These are phyloP conservation scores for Hemisphaericaspora nanyangensis DNA, from an alignment of 805 yeast genomes.

Conservation along the genomic window DNA sequence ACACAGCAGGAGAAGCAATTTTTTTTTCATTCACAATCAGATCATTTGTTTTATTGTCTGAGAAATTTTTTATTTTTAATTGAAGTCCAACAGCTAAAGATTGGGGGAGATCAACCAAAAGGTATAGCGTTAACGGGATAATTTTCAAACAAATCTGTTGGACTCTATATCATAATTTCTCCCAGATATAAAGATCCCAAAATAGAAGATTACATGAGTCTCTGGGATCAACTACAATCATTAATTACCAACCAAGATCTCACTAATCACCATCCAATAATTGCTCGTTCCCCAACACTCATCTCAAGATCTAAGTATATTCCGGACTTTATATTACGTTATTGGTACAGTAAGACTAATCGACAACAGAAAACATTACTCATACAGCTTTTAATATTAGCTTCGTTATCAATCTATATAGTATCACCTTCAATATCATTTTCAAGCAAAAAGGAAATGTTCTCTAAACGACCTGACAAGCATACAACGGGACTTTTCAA, in stretches of 20 bases:
- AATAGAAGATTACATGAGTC: slow-evolving; percentile 8
- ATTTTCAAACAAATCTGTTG: too few species aligned
- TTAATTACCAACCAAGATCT: slow-evolving; percentile 12
- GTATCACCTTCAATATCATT: slow-evolving; percentile 9
- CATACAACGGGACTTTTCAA: slow-evolving; percentile 81
- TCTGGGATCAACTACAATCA: slow-evolving; percentile 12
- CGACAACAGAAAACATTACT: slow-evolving; percentile 11
- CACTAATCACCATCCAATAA: slow-evolving; percentile 1
- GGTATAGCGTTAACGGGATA: too few species aligned
- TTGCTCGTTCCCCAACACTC: neutral
- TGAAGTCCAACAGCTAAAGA: too few species aligned
- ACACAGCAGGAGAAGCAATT: too few species aligned
- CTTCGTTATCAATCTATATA: slow-evolving; percentile 14
- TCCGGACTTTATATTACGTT: slow-evolving; percentile 5
- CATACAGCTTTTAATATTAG: slow-evolving; percentile 8
- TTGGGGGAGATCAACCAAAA: too few species aligned
- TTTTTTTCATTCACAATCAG: too few species aligned
- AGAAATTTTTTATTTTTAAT: too few species aligned
- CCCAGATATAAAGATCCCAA: too few species aligned
- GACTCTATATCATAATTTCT: too few species aligned
- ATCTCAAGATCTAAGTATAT: neutral
- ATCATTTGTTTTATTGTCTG: too few species aligned
- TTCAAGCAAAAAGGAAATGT: slow-evolving; percentile 21
- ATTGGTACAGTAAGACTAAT: slow-evolving; percentile 8
- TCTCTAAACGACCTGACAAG: slow-evolving; percentile 59